Evolutionary conservation across 139 green algal species (phyloP).

Genomic region (Astrephomene gubernaculifera): DNA sequence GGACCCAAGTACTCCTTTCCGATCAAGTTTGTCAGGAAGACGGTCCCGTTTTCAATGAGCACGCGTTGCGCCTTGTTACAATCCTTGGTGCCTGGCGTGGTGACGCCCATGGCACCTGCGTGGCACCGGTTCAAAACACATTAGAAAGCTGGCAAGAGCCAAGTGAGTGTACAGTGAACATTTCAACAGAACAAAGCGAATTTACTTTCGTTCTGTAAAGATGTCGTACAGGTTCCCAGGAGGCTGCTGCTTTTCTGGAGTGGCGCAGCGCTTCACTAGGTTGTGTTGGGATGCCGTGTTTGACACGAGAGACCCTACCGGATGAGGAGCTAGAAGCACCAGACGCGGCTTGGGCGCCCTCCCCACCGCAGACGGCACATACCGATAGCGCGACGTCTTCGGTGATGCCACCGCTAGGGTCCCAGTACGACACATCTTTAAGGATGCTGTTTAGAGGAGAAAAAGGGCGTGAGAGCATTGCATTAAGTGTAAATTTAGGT

Average conservation of each 20-base stretch:
- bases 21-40: slow-evolving; percentile 8
- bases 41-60: neutral
- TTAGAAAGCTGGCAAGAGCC: too few relatives aligned
- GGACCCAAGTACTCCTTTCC: neutral
- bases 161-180: too few relatives aligned
- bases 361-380: neutral
- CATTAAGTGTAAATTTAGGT: neutral
- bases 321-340: neutral
- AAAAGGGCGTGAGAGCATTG: too few relatives aligned
- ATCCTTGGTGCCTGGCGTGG: neutral
- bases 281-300: neutral
- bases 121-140: neutral
- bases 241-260: neutral
- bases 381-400: neutral
- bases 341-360: neutral
- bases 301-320: neutral
- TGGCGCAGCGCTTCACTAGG: neutral
- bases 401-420: neutral
- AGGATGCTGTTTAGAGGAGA: too few relatives aligned
- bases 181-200: too few relatives aligned
- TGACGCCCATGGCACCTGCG: neutral
- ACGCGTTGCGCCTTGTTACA: neutral
- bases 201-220: neutral
- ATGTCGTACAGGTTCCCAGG: neutral
- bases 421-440: neutral